phyloP scores from a whole-genome alignment of 371 early-diverging fungal species.

The Mortierella sp. region DNA sequence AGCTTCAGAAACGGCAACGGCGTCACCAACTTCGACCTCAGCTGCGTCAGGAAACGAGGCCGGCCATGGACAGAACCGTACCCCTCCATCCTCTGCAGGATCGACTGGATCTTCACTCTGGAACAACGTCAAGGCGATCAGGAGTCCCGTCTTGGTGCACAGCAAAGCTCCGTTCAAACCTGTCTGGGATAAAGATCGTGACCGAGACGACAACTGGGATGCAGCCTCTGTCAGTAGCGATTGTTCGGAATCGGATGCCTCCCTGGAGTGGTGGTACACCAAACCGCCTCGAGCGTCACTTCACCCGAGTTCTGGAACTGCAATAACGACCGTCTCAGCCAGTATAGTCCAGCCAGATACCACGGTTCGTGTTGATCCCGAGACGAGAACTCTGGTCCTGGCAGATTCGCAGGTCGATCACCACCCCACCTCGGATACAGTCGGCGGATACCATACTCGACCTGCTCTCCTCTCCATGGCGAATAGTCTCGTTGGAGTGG shows the following conservation, averaged over 20 bases:
- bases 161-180: slow-evolving; percentile 37
- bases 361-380: slow-evolving; percentile 5
- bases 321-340: slow-evolving; percentile 18
- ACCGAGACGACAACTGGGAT: slow-evolving; percentile 55
- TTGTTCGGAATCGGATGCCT: slow-evolving; percentile 39
- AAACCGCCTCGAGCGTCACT: slow-evolving; percentile 34
- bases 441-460: not conserved
- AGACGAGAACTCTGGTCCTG: slow-evolving; percentile 6
- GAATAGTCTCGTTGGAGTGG: not conserved
- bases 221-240: slow-evolving; percentile 45
- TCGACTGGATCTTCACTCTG: slow-evolving; percentile 5
- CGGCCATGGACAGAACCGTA: not conserved
- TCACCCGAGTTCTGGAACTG: slow-evolving; percentile 18
- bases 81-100: slow-evolving; percentile 25
- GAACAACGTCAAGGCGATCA: not conserved
- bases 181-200: slow-evolving; percentile 40
- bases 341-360: slow-evolving; percentile 29
- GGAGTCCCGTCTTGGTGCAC: slow-evolving; percentile 25
- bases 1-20: not conserved
- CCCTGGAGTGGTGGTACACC: slow-evolving; percentile 53
- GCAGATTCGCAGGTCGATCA: not conserved
- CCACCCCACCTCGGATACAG: not conserved
- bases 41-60: not conserved
- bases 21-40: not conserved
- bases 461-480: not conserved